These are phyloP conservation scores for Calonectria montana DNA, from an alignment of 2,329 filamentous ascomycete species.

Conservation along the genomic window DNA sequence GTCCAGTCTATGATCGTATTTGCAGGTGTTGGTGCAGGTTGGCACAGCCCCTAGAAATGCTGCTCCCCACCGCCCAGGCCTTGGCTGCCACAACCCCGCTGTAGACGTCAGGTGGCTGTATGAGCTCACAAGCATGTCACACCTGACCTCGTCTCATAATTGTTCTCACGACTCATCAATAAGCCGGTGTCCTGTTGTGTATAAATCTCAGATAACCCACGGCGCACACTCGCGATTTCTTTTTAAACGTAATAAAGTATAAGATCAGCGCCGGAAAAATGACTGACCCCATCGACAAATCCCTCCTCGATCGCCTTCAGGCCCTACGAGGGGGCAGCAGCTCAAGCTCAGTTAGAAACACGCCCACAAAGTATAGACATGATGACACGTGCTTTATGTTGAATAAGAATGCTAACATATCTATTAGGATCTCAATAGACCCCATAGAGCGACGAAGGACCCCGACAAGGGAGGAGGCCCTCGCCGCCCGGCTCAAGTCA, in stretches of 20 bases:
- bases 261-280: slow-evolving; percentile 31
- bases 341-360: slow-evolving; percentile 50
- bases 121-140: neutral
- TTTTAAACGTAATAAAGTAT: neutral
- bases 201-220: neutral
- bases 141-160: slow-evolving; percentile 2
- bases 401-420: neutral
- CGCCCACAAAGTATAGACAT: slow-evolving; percentile 52
- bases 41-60: neutral
- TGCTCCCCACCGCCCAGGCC: neutral
- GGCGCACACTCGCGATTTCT: neutral
- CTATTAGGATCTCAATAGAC: slow-evolving; percentile 45
- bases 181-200: neutral
- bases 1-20: neutral
- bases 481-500: slow-evolving; percentile 63
- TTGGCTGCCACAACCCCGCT: neutral
- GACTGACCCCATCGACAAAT: slow-evolving; percentile 55
- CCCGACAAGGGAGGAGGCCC: slow-evolving; percentile 60
- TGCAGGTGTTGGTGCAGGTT: neutral
- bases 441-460: slow-evolving; percentile 57
- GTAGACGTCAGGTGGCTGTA: slow-evolving; percentile 2
- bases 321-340: slow-evolving; percentile 55
- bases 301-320: slow-evolving; percentile 65
- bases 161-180: neutral
- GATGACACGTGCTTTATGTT: neutral